Evolutionary conservation across 1,284 basidiomycete species (phyloP).

Genomic region (Trametes hirsuta): DNA sequence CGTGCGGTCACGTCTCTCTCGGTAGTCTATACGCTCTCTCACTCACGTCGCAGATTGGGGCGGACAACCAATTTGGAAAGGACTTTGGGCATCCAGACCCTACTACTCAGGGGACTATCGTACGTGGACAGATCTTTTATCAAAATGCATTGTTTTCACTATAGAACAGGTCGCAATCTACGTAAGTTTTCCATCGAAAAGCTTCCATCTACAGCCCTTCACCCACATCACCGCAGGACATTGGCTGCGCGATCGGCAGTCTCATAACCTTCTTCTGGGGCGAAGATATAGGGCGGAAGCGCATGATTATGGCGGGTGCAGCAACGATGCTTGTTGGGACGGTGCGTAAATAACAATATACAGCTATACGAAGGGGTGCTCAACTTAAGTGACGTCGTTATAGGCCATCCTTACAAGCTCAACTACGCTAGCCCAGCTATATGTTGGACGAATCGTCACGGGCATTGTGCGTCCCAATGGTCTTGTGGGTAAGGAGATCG

Average conservation of each 20-base stretch:
- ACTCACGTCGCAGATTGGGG: conserved; percentile 38
- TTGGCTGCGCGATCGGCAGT: conserved; percentile 39
- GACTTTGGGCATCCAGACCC: conserved; percentile 45
- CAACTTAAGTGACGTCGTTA: conserved; percentile 30
- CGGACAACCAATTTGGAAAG: conserved; percentile 45
- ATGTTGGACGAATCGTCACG: conserved; percentile 55
- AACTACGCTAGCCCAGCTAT: conserved; percentile 44
- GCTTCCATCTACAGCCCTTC: not conserved
- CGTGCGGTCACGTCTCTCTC: conserved; percentile 24
- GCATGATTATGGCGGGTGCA: conserved; percentile 47
- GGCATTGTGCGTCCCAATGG: conserved; percentile 41
- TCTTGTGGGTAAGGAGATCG: conserved; percentile 14
- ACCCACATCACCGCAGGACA: conserved; percentile 35
- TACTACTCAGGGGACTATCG: conserved; percentile 46
- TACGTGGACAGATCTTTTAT: conserved; percentile 23
- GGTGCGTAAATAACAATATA: conserved; percentile 26
- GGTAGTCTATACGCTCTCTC: not conserved
- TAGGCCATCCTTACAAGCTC: conserved; percentile 33
- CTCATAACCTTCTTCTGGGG: conserved; percentile 45
- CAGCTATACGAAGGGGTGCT: not conserved
- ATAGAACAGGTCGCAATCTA: conserved; percentile 31
- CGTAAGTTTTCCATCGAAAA: conserved; percentile 5
- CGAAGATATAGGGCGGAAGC: conserved; percentile 44
- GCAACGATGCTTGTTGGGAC: conserved; percentile 44
- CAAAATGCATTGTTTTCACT: not conserved